phyloP scores from a whole-genome alignment of 2,329 filamentous ascomycete species.

The Trichoderma endophyticum region DNA sequence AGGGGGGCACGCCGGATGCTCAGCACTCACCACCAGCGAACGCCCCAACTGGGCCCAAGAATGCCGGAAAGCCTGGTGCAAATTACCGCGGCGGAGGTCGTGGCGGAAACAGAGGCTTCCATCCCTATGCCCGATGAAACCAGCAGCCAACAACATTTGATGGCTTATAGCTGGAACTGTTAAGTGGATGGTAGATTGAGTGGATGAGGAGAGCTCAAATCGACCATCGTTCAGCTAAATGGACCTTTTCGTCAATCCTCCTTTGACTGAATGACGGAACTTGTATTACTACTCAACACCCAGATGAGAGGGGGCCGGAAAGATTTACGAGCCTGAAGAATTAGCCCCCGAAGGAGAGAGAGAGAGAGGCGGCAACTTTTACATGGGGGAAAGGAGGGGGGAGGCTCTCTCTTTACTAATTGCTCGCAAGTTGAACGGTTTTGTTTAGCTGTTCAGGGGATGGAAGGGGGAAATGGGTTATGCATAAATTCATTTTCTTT shows the following conservation, averaged over 20 bases:
- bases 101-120: slow-evolving; percentile 70
- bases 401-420: not conserved
- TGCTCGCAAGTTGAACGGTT: not conserved
- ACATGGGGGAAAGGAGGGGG: not conserved
- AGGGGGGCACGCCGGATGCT: slow-evolving; percentile 39
- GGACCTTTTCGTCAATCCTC: not conserved
- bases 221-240: not conserved
- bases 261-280: not conserved
- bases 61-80: slow-evolving; percentile 83
- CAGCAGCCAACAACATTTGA: not conserved
- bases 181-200: not conserved
- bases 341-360: not conserved
- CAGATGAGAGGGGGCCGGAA: not conserved
- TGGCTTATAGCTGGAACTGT: not conserved
- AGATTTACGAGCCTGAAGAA: not conserved
- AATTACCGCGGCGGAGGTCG: slow-evolving; percentile 91
- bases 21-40: slow-evolving; percentile 51
- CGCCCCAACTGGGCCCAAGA: slow-evolving; percentile 92
- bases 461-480: not conserved
- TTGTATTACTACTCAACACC: slow-evolving; percentile 7
- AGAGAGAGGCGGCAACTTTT: not conserved
- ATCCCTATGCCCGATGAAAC: slow-evolving; percentile 62
- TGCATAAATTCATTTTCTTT: not conserved
- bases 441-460: not conserved
- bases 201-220: not conserved